Percentiles rank a stretch among this genome's conserved stretches.
Conservation (phyloP, 371 early-diverging fungal genomes). For the Mortierella polycephala region DNA sequence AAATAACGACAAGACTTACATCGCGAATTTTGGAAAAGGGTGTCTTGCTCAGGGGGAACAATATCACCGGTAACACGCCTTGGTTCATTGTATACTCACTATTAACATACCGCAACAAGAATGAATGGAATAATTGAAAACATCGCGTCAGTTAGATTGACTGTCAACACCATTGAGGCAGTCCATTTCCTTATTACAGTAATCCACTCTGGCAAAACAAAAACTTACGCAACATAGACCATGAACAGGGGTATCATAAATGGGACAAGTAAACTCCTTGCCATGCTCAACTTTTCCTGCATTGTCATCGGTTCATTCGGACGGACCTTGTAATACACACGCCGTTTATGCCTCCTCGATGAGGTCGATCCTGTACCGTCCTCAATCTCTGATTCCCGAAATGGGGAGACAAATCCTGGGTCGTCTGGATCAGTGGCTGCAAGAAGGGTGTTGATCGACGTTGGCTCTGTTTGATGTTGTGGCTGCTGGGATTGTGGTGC, state of each 20-base stretch:
- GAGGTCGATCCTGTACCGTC: conserved; percentile 2
- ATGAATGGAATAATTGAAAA: too few relatives aligned
- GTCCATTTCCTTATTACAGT: background rate
- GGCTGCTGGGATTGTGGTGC: background rate
- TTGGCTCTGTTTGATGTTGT: conserved; percentile 28
- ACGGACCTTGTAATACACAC: conserved; percentile 16
- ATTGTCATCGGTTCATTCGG: conserved; percentile 48
- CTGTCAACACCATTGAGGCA: too few relatives aligned
- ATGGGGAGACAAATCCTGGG: conserved; percentile 38
- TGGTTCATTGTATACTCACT: conserved; percentile 66
- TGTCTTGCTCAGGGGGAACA: conserved; percentile 56
- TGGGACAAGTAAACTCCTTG: conserved; percentile 32
- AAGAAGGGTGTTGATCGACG: conserved; percentile 45
- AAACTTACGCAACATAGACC: conserved; percentile 55
- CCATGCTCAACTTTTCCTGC: conserved; percentile 48
- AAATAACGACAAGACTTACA: conserved; percentile 15
- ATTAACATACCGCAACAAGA: background rate
- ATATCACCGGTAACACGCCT: conserved; percentile 56
- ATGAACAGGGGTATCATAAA: conserved; percentile 59
- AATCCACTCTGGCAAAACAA: background rate
- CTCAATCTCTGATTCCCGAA: conserved; percentile 20
- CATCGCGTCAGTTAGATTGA: too few relatives aligned
- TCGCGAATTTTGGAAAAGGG: conserved; percentile 56
- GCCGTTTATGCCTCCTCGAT: conserved; percentile 7
- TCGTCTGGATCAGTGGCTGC: conserved; percentile 47